These are phyloP conservation scores for Podospora sp. DNA, from an alignment of 495 filamentous ascomycete species.

Conservation along the genomic window DNA sequence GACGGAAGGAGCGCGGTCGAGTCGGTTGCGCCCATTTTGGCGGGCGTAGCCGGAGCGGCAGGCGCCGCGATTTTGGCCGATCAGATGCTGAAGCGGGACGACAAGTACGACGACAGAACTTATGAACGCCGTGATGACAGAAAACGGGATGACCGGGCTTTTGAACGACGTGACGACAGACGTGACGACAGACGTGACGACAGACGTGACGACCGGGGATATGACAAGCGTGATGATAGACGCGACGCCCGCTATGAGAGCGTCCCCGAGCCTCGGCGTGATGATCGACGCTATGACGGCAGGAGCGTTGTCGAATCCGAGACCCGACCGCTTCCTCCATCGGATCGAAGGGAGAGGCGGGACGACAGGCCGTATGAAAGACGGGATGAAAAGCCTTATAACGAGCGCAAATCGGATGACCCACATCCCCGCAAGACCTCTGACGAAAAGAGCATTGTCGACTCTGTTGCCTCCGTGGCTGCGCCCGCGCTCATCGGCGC, in stretches of 20 bases:
- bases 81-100: conserved; percentile 35
- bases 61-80: conserved; percentile 46
- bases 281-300: background rate
- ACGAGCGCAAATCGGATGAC: conserved; percentile 27
- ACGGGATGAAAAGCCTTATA: conserved; percentile 27
- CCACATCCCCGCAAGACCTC: conserved; percentile 16
- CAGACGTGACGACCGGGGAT: background rate
- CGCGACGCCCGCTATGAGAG: background rate
- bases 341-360: conserved; percentile 21
- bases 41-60: conserved; percentile 50
- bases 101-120: conserved; percentile 9
- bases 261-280: background rate
- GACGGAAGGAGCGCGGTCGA: conserved; percentile 25
- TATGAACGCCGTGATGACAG: conserved; percentile 11
- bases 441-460: conserved; percentile 20
- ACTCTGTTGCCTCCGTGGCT: conserved; percentile 9
- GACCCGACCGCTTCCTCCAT: background rate
- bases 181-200: background rate
- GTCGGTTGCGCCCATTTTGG: conserved; percentile 34
- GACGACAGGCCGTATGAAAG: conserved; percentile 23
- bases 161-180: conserved; percentile 8
- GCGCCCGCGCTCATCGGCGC: conserved; percentile 21
- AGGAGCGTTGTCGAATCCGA: background rate
- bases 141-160: conserved; percentile 22
- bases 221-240: conserved; percentile 15